Conservation (phyloP, 768 basidiomycete genomes). For the Cyclocybe cylindracea region DNA sequence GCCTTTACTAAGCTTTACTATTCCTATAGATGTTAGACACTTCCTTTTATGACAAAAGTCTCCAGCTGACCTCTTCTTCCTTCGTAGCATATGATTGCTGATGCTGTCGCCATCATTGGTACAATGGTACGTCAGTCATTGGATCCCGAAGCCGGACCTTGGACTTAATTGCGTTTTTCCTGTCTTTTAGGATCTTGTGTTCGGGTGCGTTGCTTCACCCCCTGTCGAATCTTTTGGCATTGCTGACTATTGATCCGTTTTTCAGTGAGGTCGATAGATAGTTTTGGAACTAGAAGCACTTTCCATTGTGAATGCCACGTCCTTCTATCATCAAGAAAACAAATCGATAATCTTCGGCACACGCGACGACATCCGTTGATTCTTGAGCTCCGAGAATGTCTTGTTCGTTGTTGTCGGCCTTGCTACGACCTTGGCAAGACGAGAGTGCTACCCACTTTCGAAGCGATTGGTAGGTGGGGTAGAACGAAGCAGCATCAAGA, state of each 20-base stretch:
- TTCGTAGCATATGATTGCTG: conserved; percentile 82
- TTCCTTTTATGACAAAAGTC: conserved; percentile 13
- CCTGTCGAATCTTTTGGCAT: conserved; percentile 1
- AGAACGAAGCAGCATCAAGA: too few species aligned
- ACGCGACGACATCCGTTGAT: too few species aligned
- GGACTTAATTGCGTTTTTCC: conserved; percentile 1
- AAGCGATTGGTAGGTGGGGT: too few species aligned
- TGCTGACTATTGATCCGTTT: conserved; percentile 1
- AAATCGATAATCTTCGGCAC: too few species aligned
- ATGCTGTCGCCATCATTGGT: conserved; percentile 96
- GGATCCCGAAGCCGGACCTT: neutral
- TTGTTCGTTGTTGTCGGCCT: too few species aligned
- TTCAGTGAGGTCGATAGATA: conserved; percentile 42
- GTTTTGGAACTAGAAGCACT: conserved; percentile 15
- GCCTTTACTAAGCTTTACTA: conserved; percentile 10
- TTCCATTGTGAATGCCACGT: neutral
- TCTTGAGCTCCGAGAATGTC: too few species aligned
- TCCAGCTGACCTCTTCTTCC: conserved; percentile 17
- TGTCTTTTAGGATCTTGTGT: conserved; percentile 74
- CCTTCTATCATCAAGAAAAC: too few species aligned
- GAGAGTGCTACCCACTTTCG: too few species aligned
- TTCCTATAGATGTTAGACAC: conserved; percentile 42
- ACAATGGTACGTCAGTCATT: conserved; percentile 74
- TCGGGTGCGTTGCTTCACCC: conserved; percentile 65
- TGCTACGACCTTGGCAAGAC: too few species aligned